Evolutionary conservation across 2,329 filamentous ascomycete genomes (phyloP).

Genomic region (Xylariaceae sp.): DNA sequence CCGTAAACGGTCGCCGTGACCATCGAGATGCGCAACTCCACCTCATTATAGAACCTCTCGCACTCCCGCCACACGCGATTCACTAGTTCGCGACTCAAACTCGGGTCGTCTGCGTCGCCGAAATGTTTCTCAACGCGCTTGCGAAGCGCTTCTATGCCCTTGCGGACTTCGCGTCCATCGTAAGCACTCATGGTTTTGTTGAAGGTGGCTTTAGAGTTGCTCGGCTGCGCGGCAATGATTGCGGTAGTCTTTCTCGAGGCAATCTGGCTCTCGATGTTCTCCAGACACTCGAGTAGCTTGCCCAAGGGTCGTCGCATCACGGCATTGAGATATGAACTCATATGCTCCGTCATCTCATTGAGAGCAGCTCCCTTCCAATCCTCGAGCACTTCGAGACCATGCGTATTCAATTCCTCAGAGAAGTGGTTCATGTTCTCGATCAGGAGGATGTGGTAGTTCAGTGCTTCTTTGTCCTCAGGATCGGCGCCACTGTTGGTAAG

Average conservation of each 20-base stretch:
- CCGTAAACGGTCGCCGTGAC: constrained; percentile 60
- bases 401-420: constrained; percentile 79
- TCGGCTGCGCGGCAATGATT: constrained; percentile 71
- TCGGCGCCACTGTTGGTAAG: constrained; percentile 44
- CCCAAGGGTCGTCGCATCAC: constrained; percentile 86
- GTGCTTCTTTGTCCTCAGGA: constrained; percentile 86
- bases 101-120: constrained; percentile 76
- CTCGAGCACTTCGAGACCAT: constrained; percentile 68
- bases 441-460: constrained; percentile 94
- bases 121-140: constrained; percentile 98
- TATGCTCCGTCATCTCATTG: constrained; percentile 77
- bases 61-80: constrained; percentile 55
- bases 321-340: constrained; percentile 78
- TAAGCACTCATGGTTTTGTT: constrained; percentile 79
- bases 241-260: constrained; percentile 54
- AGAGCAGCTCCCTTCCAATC: constrained; percentile 77
- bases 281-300: constrained; percentile 85
- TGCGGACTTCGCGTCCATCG: constrained; percentile 78
- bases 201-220: constrained; percentile 74
- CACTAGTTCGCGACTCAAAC: constrained; percentile 55
- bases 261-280: constrained; percentile 74
- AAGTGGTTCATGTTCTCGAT: constrained; percentile 99
- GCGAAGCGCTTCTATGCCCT: constrained; percentile 81
- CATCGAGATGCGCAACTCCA: constrained; percentile 55
- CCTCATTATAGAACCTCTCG: constrained; percentile 57